phyloP scores from a whole-genome alignment of 306 rosid species.

The Vigna reflexopilosa region DNA sequence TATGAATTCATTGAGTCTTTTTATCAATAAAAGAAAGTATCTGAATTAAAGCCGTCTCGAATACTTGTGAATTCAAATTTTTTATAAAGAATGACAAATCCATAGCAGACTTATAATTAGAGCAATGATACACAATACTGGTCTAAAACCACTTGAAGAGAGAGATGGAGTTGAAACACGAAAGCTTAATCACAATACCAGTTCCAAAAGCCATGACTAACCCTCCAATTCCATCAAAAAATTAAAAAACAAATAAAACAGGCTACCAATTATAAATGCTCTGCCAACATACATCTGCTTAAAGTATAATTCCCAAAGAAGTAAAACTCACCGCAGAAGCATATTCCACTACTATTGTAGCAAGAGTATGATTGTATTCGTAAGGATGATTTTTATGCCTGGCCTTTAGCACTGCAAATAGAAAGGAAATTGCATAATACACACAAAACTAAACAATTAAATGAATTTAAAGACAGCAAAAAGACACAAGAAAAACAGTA shows the following conservation, averaged over 20 bases:
- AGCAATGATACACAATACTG: background rate
- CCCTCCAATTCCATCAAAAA: slow-evolving; percentile 27
- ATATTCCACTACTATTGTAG: slow-evolving; percentile 75
- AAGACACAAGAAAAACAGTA: background rate
- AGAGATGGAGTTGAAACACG: slow-evolving; percentile 6
- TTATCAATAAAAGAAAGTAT: slow-evolving; percentile 21
- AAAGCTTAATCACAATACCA: slow-evolving; percentile 23
- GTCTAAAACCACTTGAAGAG: slow-evolving; percentile 3
- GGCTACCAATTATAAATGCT: slow-evolving; percentile 14
- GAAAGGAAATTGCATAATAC: slow-evolving; percentile 1
- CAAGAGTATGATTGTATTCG: slow-evolving; percentile 77
- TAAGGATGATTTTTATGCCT: slow-evolving; percentile 37
- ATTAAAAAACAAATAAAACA: slow-evolving; percentile 24
- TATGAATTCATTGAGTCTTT: background rate
- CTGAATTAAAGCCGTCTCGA: slow-evolving; percentile 8
- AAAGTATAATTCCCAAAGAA: slow-evolving; percentile 23
- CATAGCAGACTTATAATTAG: background rate
- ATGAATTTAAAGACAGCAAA: slow-evolving; percentile 3
- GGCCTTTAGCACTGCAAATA: slow-evolving; percentile 59
- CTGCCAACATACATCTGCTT: background rate
- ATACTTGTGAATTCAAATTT: background rate
- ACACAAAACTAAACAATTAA: slow-evolving; percentile 12
- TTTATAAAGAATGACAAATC: background rate
- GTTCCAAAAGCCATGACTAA: slow-evolving; percentile 1
- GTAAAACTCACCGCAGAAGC: slow-evolving; percentile 81